Evolutionary conservation across 495 filamentous ascomycete genomes (phyloP).

Genomic region (Cetradonia linearis): DNA sequence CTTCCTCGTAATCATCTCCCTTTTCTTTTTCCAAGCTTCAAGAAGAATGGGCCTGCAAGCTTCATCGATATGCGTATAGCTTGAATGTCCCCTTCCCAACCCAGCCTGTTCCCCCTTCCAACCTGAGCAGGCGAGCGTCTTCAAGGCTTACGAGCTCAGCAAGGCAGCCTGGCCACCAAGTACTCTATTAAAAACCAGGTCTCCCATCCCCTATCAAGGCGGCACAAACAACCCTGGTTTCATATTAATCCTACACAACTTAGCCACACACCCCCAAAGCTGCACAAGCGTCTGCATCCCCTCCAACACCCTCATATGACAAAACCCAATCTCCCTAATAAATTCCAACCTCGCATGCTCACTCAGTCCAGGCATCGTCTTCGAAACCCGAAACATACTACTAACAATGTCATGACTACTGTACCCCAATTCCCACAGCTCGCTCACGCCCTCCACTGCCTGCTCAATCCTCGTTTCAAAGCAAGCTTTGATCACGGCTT

Average conservation of each 20-base stretch:
- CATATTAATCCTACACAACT: conserved; percentile 92
- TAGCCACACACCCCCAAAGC: conserved; percentile 79
- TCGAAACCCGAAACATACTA: conserved; percentile 98
- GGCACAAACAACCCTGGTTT: conserved; percentile 72
- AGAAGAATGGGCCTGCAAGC: background rate
- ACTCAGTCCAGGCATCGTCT: conserved; percentile 77
- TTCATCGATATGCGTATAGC: too few relatives aligned
- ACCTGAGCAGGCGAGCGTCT: background rate
- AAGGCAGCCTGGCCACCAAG: too few relatives aligned
- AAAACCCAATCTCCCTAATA: conserved; percentile 96
- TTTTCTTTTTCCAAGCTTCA: background rate
- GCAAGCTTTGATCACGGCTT: conserved; percentile 96
- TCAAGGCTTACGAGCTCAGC: too few relatives aligned
- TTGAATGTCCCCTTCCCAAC: too few relatives aligned
- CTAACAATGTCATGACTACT: conserved; percentile 95
- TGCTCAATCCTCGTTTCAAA: conserved; percentile 82
- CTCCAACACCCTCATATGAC: conserved; percentile 96
- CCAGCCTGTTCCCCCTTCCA: too few relatives aligned
- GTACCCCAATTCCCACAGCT: conserved; percentile 91
- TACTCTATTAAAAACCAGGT: background rate
- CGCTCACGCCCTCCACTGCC: conserved; percentile 76
- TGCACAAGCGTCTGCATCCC: conserved; percentile 93
- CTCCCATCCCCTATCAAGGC: conserved; percentile 22
- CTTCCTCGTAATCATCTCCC: too few relatives aligned
- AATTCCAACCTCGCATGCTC: conserved; percentile 94